Evolutionary conservation across 306 rosid genomes (phyloP), one percentile per base, ranked within the genome.

Genomic region (Ceratonia siliqua): DNA sequence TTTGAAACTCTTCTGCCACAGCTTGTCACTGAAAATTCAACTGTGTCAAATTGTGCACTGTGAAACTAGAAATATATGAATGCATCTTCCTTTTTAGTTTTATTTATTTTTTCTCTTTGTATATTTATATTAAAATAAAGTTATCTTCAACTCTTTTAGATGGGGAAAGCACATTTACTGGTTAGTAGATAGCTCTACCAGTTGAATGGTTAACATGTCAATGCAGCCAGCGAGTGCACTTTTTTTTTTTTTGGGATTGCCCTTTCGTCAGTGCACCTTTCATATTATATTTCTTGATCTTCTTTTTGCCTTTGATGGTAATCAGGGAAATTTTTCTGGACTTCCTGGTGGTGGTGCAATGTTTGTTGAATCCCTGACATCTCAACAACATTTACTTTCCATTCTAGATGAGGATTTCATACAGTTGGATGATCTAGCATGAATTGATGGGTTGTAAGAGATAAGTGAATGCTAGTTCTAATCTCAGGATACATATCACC

Each of bases 381-480:
- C 78, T 46, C 70, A 48, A 61, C 61, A 79, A 65, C 48, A 71
- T 35, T 35, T 81, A 66, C 74, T 22, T 32, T 73, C 80, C 68
- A 70, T 89, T 70, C 21, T 70, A 49, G 87, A 91, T 67, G 90
- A 74, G 21, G 90, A 86, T 83, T 91, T 77, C 72, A 62, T 91
- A 35, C 95, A 87, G 84, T 45, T 89, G 81, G 80, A 89, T 55
- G 97, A 92, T 83, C 88, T 92, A 46, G 21, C 20, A 48, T 66
- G 68, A 79, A 55, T 30, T 61, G 58, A 63, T 59, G 71, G 71
- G 65, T 78, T 48, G 14, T 58, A 66, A 70, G 54, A 70, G 77
- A 72, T 49, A 57, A 70, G 72, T 73, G 78, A 70, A 65, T 71
- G 58, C 62, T 69, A 56, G 41, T 73, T 53, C 69, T 72, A 70